Evolutionary conservation across 352 stramenopile genomes (phyloP), one percentile per base, ranked within the genome.

Genomic region (Globisporangium nagaii): DNA sequence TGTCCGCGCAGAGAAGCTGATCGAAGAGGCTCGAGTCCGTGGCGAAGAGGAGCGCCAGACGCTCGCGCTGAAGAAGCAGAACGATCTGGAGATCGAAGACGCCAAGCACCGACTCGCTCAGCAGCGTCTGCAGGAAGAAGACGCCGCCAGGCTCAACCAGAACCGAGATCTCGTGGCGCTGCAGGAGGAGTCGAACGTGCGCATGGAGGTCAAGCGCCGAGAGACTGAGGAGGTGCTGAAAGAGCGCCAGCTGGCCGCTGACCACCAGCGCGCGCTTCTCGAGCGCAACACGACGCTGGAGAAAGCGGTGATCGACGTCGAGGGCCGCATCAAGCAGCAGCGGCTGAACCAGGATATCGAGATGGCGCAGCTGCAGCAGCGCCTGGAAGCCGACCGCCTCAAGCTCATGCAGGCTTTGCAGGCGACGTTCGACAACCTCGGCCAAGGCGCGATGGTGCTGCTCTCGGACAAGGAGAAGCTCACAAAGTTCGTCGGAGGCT

Each of bases 311-410:
- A 81, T 90, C 34, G 73, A 88, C 46, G 70, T 85, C 12, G 75
- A 87, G 39, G 77, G 75, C 0, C 66, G 79, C 1, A 90, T 90
- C 55, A 69, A 66, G 34, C 79, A 90, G 54, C 75, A 90, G 53
- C 75, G 79, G 3, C 30, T 73, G 32, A 88, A 90, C 46, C 71
- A 84, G 37, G 79, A 88, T 44, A 90, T 90, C 48, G 77, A 88
- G 44, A 84, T 84, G 69, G 71, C 65, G 3, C 75, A 88, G 46
- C 60, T 90, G 6, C 60, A 76, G 12, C 68, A 84, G 40, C 58
- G 72, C 25, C 73, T 87, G 7, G 76, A 87, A 45, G 79, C 76
- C 2, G 79, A 90, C 17, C 73, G 78, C 24, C 57, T 80, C 30
- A 86, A 85, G 53, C 44, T 90, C 34, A 69, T 90, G 61, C 72